These are phyloP conservation scores for Penicillium malachiteum DNA, from an alignment of 495 filamentous ascomycete genomes.

Conservation along the genomic window DNA sequence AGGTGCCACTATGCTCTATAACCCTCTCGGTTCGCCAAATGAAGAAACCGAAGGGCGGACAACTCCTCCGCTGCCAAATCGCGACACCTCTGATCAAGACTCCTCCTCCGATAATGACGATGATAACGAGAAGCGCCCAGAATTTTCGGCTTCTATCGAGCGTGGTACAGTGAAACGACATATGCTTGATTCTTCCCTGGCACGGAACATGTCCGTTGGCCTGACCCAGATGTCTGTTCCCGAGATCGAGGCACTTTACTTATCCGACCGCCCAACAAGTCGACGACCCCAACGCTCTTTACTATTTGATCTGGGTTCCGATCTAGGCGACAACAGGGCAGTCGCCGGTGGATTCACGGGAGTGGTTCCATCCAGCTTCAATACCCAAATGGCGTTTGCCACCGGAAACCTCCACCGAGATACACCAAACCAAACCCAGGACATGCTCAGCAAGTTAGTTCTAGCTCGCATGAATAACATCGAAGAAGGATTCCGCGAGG, in stretches of 20 bases:
- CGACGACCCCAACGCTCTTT: conserved; percentile 52
- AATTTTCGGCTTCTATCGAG: conserved; percentile 24
- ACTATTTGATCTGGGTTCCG: conserved; percentile 67
- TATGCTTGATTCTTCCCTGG: conserved; percentile 15
- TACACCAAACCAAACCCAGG: conserved; percentile 51
- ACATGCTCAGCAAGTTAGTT: conserved; percentile 76
- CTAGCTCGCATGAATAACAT: conserved; percentile 89
- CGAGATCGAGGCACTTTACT: conserved; percentile 45
- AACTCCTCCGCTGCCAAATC: conserved; percentile 20
- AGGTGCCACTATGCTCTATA: conserved; percentile 74
- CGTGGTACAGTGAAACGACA: conserved; percentile 31
- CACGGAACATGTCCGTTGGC: conserved; percentile 51
- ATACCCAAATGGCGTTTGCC: conserved; percentile 74
- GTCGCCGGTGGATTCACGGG: conserved; percentile 51
- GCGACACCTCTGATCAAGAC: conserved; percentile 25
- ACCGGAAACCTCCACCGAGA: conserved; percentile 47
- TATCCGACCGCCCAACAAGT: conserved; percentile 30
- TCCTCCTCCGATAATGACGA: conserved; percentile 4
- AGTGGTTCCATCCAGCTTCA: conserved; percentile 70
- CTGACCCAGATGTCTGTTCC: conserved; percentile 53
- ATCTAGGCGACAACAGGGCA: conserved; percentile 68
- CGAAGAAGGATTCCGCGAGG: conserved; percentile 79
- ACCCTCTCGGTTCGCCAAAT: conserved; percentile 41
- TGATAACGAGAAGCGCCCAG: conserved; percentile 12
- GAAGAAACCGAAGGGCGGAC: conserved; percentile 46